Evolutionary conservation across 306 rosid genomes (phyloP).

Genomic region (Cicer cuneatum): DNA sequence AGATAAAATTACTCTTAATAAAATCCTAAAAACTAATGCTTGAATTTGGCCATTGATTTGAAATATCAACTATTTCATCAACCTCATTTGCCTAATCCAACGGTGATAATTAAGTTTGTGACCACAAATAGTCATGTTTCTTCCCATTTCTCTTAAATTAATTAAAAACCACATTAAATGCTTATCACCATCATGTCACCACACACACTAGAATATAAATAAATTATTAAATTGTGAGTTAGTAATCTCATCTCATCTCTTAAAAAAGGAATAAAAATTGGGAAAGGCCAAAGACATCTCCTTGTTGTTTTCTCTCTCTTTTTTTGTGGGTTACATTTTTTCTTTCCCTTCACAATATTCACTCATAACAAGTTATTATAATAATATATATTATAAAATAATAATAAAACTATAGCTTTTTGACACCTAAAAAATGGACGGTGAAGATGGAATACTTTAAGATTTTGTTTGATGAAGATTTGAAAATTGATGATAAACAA

Average conservation of each 20-base stretch:
- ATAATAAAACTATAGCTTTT: not conserved
- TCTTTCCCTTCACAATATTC: constrained; percentile 14
- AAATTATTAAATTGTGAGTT: constrained; percentile 25
- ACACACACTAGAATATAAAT: constrained; percentile 45
- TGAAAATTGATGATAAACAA: constrained; percentile 47
- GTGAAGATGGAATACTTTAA: constrained; percentile 39
- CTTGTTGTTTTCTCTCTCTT: constrained; percentile 51
- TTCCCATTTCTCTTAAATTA: not conserved
- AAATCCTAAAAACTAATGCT: constrained; percentile 23
- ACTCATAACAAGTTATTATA: constrained; percentile 13
- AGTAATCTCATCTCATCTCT: constrained; percentile 18
- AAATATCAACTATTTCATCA: constrained; percentile 19
- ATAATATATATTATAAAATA: not conserved
- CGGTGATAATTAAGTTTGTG: constrained; percentile 49
- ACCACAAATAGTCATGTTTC: constrained; percentile 39
- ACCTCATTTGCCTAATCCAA: constrained; percentile 48
- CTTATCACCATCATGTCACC: constrained; percentile 70
- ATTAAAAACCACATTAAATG: constrained; percentile 47
- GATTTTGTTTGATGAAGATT: constrained; percentile 50
- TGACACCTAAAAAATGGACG: constrained; percentile 42
- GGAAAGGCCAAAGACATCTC: constrained; percentile 54
- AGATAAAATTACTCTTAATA: not conserved
- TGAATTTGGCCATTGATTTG: constrained; percentile 10
- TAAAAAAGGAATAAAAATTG: constrained; percentile 15
- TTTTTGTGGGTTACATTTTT: constrained; percentile 53